Evolutionary conservation across 306 rosid genomes (phyloP).

Genomic region (Macrotyloma uniflorum): DNA sequence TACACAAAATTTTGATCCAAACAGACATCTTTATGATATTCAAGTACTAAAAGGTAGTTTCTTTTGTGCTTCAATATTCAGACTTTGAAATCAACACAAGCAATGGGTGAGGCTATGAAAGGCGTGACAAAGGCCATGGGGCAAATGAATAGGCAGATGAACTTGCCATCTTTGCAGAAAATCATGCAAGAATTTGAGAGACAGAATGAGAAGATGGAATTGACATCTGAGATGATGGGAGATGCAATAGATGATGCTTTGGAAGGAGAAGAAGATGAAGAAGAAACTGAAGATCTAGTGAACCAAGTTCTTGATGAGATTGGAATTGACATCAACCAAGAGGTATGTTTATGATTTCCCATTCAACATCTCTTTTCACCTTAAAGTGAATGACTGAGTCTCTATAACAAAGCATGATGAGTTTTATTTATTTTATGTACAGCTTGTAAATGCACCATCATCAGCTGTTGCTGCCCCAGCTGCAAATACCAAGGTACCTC

Average conservation of each 20-base stretch:
- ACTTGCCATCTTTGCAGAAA: conserved; percentile 92
- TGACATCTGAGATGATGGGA: conserved; percentile 84
- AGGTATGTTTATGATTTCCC: conserved; percentile 52
- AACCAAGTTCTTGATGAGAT: conserved; percentile 98
- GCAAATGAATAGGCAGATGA: conserved; percentile 99
- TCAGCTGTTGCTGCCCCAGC: conserved; percentile 85
- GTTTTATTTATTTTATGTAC: conserved; percentile 36
- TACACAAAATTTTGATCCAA: neutral
- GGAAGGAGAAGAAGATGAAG: conserved; percentile 99
- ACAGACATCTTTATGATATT: neutral
- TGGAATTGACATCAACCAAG: conserved; percentile 88
- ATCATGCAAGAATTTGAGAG: conserved; percentile 96
- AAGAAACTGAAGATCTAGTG: conserved; percentile 92
- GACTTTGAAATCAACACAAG: conserved; percentile 98
- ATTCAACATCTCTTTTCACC: conserved; percentile 21
- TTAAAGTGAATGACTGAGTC: conserved; percentile 15
- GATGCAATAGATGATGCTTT: conserved; percentile 98
- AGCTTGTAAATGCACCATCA: conserved; percentile 94
- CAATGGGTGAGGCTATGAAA: conserved; percentile 99
- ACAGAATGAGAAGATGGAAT: conserved; percentile 96
- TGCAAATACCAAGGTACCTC: conserved; percentile 69
- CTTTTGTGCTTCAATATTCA: conserved; percentile 35
- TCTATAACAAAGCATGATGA: conserved; percentile 23
- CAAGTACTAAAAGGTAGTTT: conserved; percentile 20
- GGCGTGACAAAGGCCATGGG: conserved; percentile 99